Evolutionary conservation across 805 yeast genomes (phyloP).

Genomic region (Ogataea pini): DNA sequence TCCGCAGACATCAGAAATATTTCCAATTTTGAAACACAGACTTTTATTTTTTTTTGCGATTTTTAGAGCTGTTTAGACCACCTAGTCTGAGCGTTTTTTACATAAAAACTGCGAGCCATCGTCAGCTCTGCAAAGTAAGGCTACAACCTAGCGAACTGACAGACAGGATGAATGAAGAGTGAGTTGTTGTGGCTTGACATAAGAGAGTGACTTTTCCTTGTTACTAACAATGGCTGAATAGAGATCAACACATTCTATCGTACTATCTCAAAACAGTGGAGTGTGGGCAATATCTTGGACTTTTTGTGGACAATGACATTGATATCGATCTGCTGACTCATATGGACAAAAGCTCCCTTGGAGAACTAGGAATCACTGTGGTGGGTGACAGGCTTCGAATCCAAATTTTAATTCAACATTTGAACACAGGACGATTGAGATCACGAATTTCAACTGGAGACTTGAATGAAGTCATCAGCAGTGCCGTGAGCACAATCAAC

Average conservation of each 20-base stretch:
- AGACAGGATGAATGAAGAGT: conserved; percentile 12
- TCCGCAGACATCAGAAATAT: background rate
- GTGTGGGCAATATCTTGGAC: conserved; percentile 29
- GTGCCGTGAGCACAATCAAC: conserved; percentile 17
- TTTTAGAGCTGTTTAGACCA: background rate
- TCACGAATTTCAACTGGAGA: conserved; percentile 21
- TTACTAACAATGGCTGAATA: conserved; percentile 7
- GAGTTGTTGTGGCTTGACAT: no score
- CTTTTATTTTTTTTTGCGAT: background rate
- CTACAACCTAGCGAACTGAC: background rate
- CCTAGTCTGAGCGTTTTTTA: no score
- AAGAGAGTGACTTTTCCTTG: no score
- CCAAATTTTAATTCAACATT: conserved; percentile 53
- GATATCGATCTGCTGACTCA: conserved; percentile 57
- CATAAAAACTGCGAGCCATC: no score
- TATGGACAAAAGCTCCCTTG: conserved; percentile 62
- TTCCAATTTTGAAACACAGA: conserved; percentile 1
- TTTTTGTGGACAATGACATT: conserved; percentile 49
- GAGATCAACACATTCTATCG: conserved; percentile 19
- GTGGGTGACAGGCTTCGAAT: conserved; percentile 83
- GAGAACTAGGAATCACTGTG: conserved; percentile 69
- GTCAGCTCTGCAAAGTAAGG: no score
- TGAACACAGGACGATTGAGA: conserved; percentile 39
- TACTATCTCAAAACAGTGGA: conserved; percentile 29
- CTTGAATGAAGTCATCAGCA: conserved; percentile 23